Percentiles rank a stretch among this genome's conserved stretches.
phyloP scores from a whole-genome alignment of 2,329 filamentous ascomycete species.

The Apiospora arundinis region DNA sequence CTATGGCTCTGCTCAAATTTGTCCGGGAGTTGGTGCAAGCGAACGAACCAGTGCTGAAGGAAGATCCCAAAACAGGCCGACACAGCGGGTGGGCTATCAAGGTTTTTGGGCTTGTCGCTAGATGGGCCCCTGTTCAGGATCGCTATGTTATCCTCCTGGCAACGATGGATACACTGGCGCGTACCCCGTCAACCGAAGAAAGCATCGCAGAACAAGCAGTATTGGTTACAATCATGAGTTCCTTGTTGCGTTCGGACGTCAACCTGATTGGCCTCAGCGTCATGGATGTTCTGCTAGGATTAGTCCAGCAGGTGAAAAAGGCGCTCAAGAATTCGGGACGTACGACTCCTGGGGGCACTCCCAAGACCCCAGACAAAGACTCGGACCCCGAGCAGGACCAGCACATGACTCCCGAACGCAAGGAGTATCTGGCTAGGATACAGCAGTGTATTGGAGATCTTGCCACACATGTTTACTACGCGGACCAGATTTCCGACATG shows the following conservation, averaged over 20 bases:
- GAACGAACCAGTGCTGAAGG: slow-evolving; percentile 59
- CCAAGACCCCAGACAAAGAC: slow-evolving; percentile 31
- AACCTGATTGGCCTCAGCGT: slow-evolving; percentile 96
- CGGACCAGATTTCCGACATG: slow-evolving; percentile 96
- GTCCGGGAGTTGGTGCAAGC: slow-evolving; percentile 66
- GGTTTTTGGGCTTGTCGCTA: slow-evolving; percentile 78
- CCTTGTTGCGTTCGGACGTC: slow-evolving; percentile 83
- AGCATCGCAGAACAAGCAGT: slow-evolving; percentile 76
- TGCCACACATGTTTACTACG: slow-evolving; percentile 95
- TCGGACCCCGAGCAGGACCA: slow-evolving; percentile 48
- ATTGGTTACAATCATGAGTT: slow-evolving; percentile 79
- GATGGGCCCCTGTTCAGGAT: slow-evolving; percentile 93
- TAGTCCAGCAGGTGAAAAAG: slow-evolving; percentile 83
- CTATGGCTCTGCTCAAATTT: slow-evolving; percentile 75
- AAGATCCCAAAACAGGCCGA: slow-evolving; percentile 48
- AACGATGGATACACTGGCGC: slow-evolving; percentile 76
- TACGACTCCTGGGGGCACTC: slow-evolving; percentile 31
- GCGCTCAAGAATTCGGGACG: slow-evolving; percentile 70
- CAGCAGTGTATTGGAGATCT: slow-evolving; percentile 88
- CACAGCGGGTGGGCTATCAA: slow-evolving; percentile 80
- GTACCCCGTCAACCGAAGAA: slow-evolving; percentile 71
- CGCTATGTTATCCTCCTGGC: slow-evolving; percentile 89
- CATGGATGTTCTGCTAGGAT: slow-evolving; percentile 88
- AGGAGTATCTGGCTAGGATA: slow-evolving; percentile 72
- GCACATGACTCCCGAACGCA: slow-evolving; percentile 57